A percentile compares a stretch with the other conserved stretches of the same genome.
These are phyloP conservation scores for Moelleriella libera DNA, from an alignment of 2,329 filamentous ascomycete genomes.

Conservation along the genomic window DNA sequence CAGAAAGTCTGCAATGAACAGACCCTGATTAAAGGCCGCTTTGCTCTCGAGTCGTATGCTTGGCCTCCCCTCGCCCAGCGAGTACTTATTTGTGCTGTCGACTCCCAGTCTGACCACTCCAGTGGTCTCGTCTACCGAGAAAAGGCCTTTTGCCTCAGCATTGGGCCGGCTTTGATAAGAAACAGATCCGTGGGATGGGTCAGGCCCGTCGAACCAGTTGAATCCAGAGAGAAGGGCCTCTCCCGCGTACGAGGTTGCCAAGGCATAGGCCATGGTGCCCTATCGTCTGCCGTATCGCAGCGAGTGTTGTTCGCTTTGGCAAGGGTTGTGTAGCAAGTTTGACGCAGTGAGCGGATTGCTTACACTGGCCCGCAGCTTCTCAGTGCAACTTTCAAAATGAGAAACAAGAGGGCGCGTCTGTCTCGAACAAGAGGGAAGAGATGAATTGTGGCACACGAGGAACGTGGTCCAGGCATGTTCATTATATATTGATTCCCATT, in stretches of 20 bases:
- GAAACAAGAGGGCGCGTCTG: background rate
- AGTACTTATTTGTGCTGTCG: constrained; percentile 24
- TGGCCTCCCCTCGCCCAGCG: constrained; percentile 26
- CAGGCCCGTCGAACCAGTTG: constrained; percentile 33
- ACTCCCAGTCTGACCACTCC: constrained; percentile 31
- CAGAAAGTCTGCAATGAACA: constrained; percentile 57
- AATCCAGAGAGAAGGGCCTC: constrained; percentile 31
- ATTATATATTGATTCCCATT: constrained; percentile 4
- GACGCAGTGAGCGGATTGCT: background rate
- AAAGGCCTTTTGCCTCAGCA: constrained; percentile 24
- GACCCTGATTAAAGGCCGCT: constrained; percentile 46
- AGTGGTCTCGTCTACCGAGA: constrained; percentile 24
- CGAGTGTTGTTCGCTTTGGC: no score
- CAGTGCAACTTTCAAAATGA: background rate
- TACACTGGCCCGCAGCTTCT: background rate
- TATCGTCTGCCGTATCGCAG: background rate
- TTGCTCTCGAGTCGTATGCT: constrained; percentile 57
- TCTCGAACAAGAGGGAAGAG: background rate
- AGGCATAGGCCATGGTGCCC: constrained; percentile 21
- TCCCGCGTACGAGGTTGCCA: constrained; percentile 27
- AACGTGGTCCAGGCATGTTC: background rate
- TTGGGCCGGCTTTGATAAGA: constrained; percentile 33
- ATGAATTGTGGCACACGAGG: constrained; percentile 1
- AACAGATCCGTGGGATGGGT: constrained; percentile 57
- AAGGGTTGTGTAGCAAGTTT: no score